Evolutionary conservation across 2,329 filamentous ascomycete species (phyloP), one percentile per base, ranked within the genome.

Genomic region (Ophiocordyceps camponoti-floridani): DNA sequence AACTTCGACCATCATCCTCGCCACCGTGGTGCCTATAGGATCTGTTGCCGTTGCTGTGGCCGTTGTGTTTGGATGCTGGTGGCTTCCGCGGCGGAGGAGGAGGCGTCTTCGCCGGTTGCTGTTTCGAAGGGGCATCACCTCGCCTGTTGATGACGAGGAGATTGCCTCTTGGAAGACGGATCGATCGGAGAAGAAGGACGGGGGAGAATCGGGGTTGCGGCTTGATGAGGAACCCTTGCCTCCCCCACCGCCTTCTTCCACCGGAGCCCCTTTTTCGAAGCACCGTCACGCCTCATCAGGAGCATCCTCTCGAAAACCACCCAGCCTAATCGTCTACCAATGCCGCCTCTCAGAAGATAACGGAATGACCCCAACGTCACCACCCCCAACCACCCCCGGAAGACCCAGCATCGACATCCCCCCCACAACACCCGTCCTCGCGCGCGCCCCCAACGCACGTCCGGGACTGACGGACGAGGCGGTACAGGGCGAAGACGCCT

Each of bases 81-180:
- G 63, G 43, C 57, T 63, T 14, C 61, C 57, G 38, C 59, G 64
- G 40, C 64, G 63, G 40, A 62, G 56, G 41, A 53, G 57, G 26
- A 62, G 61, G 4, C 63, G 31, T 33, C 31, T 33, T 33, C 31
- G 31, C 14, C 31, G 31, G 4, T 33, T 33, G 31, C 10, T 77
- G 45, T 65, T 73, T 50, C 64, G 66, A 43, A 63, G 76, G 43
- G 73, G 72, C 42, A 72, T 73, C 41, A 73, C 74, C 0, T 33
- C 31, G 11, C 76, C 77, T 12, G 77, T 80, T 47, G 68, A 72
- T 49, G 77, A 80, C 51, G 75, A 79, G 47, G 77, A 80, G 55
- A 80, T 80, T 47, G 73, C 73, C 51, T 76, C 73, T 4, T 80
- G 77, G 77, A 77, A 73, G 53, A 59, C 61, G 27, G 62, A 60